Base-by-base conservation (phyloP, 371 early-diverging fungal genomes). In the Quaeritorhiza haematococci region DNA sequence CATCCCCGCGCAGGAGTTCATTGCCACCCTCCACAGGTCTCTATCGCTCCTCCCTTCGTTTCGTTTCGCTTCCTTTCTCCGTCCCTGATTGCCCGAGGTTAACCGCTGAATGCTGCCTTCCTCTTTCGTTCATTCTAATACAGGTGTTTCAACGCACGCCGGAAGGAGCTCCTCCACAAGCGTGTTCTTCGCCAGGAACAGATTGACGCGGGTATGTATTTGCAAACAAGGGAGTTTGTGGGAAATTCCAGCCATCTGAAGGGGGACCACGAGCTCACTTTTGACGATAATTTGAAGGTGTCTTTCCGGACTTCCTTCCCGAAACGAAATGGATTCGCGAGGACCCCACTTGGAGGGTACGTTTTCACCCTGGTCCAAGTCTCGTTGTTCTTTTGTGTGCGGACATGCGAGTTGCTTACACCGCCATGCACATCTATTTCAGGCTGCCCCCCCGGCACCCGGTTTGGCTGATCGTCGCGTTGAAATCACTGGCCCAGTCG, bases 401-500 rank as follows among this genome's bases (percentile, higher is more conserved):
- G n/a, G n/a, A n/a, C n/a, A n/a, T n/a, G n/a, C n/a, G n/a, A n/a
- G n/a, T n/a, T n/a, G n/a, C n/a, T n/a, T n/a, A n/a, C n/a, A n/a
- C n/a, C n/a, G n/a, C n/a, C n/a, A n/a, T n/a, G n/a, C n/a, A n/a
- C n/a, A n/a, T n/a, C n/a, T n/a, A n/a, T 26, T 3, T 1, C 71
- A 81, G 59, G 93, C 87, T 26, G 94, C 96, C 32, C 63, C 65
- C 30, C 94, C 93, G 49, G 94, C 91, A 10, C 95, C 94, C 4
- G 95, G 95, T 3, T 75, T 96, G 42, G 74, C 83, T 10, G 94
- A 96, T 73, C 86, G 96, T 45, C 84, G 95, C 46, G 94, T 94
- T 51, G 96, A 96, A 74, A 96, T 96, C 73, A 96, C 96, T 38
- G 96, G 96, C 21, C 96, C 96, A 15, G 94, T 94, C 38, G 95